phyloP scores from a whole-genome alignment of 768 basidiomycete species.

The Neoboletus subvelutipes region DNA sequence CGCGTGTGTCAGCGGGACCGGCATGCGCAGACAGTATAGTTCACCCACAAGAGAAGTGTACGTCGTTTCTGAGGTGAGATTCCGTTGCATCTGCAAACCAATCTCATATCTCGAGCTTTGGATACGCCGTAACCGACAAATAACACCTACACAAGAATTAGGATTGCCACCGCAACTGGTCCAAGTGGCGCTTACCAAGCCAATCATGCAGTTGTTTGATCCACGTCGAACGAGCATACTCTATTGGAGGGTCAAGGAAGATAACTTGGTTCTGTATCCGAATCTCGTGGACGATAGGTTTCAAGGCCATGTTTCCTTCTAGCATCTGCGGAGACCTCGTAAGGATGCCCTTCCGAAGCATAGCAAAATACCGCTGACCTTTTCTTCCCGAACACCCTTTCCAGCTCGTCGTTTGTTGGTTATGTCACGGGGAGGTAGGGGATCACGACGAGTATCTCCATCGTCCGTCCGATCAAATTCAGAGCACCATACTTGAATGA shows the following conservation, averaged over 20 bases:
- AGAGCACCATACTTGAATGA: slow-evolving; percentile 83
- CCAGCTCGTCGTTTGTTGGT: slow-evolving; percentile 67
- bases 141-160: slow-evolving; percentile 53
- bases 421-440: slow-evolving; percentile 49
- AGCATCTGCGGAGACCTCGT: slow-evolving; percentile 47
- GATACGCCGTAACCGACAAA: slow-evolving; percentile 83
- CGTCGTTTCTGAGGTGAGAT: slow-evolving; percentile 61
- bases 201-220: slow-evolving; percentile 86
- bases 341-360: background rate
- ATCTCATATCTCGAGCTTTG: slow-evolving; percentile 98
- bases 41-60: slow-evolving; percentile 77
- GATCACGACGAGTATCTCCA: slow-evolving; percentile 56
- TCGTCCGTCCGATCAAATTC: slow-evolving; percentile 84
- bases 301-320: slow-evolving; percentile 73
- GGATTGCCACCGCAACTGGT: background rate
- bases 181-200: slow-evolving; percentile 53
- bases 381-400: slow-evolving; percentile 76
- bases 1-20: slow-evolving; percentile 5
- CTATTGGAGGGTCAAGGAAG: slow-evolving; percentile 97
- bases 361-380: slow-evolving; percentile 43
- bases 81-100: slow-evolving; percentile 85
- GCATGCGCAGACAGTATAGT: background rate
- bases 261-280: slow-evolving; percentile 99
- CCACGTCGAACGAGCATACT: slow-evolving; percentile 89
- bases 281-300: slow-evolving; percentile 92